Base-by-base conservation (phyloP, 2,329 filamentous ascomycete genomes). In the Apiospora saccharicola region DNA sequence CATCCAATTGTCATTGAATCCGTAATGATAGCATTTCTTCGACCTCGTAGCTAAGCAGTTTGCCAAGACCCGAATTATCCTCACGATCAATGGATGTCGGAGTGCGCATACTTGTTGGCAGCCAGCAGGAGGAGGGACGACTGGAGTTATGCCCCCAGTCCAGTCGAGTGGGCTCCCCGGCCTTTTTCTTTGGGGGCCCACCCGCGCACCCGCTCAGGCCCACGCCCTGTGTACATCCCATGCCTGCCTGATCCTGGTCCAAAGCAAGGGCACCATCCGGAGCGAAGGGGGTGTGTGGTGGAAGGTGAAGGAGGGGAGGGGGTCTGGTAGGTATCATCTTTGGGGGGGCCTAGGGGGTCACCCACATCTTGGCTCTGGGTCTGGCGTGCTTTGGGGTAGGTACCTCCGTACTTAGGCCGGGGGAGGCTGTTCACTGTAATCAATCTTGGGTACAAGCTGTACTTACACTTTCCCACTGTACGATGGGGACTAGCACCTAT, bases 241-340 rank as follows among this genome's bases (percentile, higher is more conserved):
- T 70, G 64, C 68, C 57, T 41, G 34, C 57, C 67, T 71, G 53
- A 73, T 71, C 67, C 67, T 68, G 43, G 64, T 73, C 41, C 26
- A 71, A 69, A 67, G 47, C 72, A 69, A 70, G 72, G 72, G 64
- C 67, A 70, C 68, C 51, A 71, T 71, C 70, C 72, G 72, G 72
- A 73, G 72, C 51, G 47, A 71, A 53, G 57, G 69, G 67, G 72
- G 70, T 53, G 57, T 34, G 22, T 41, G 57, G 57, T 64, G 57
- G 57, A 64, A 64, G 57, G 57, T 64, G 57, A 64, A 64, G 57
- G 57, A 64, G 57, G 67, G 67, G 67, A 22, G 57, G 43, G 67
- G 44, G 26, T 49, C 44, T 46, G 68, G n/a, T 51, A 47, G 43
- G 46, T 51, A 70, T 70, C 68, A 70, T 71, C 68, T 73, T 73